Base-by-base conservation (phyloP, 352 stramenopile species). In the Phytophthora cajani region DNA sequence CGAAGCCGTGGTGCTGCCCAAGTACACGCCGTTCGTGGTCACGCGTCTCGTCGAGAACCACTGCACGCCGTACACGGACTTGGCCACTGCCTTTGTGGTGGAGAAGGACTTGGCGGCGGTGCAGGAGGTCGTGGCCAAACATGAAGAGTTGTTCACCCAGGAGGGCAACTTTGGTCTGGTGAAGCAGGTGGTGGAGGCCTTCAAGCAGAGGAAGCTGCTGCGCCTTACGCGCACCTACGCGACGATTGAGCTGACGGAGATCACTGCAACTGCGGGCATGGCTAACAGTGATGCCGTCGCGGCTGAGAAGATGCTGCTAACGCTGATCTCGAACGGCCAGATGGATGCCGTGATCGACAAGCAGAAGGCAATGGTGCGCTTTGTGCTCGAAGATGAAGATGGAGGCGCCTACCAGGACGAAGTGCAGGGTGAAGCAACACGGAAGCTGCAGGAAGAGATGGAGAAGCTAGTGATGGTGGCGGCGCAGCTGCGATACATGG, bases 11-110 rank as follows among this genome's bases (percentile, higher is more conserved):
- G 46, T 80, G 58, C 77, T 96, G 38, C 88, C 88, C 11, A 94
- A 96, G 74, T 93, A 92, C 77, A 89, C 87, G 53, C 78, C 87
- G 16, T 91, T 92, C 46, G 84, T 92, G 30, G 87, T 94, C 50
- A 79, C 82, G 33, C 84, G 88, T 67, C 76, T 90, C 54, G 67
- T 94, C 11, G 84, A 94, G 11, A 79, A 77, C 21, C 85, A 94
- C 71, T 92, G 83, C 67, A 69, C 65, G 5, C 67, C 78, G 40
- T 94, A 94, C 75, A 36, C 67, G 8, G 81, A 90, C 42, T 69
- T 94, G 12, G 75, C 52, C 33, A 84, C 79, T 16, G 84, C 84
- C 10, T 93, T 92, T 73, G 73, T 77, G 5, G 53, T 72, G 2
- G 58, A 87, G 27, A 81, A 83, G 40, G 68, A 85, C 40, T 25